Evolutionary conservation across 352 stramenopile species (phyloP).

Genomic region (Globisporangium perplexum): DNA sequence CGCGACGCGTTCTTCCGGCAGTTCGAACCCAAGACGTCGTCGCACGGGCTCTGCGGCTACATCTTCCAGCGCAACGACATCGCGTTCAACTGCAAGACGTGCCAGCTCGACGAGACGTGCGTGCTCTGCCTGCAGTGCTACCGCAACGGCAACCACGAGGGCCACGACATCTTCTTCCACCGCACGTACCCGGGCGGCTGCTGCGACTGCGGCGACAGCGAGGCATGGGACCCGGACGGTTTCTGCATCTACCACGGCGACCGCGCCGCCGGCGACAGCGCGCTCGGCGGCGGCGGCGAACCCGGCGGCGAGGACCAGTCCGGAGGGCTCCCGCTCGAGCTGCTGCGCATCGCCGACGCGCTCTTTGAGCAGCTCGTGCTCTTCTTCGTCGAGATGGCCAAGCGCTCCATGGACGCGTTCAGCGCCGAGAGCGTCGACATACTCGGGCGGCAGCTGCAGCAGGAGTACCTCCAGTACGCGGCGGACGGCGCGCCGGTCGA

Average conservation of each 20-base stretch:
- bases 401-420: conserved; percentile 65
- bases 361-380: conserved; percentile 70
- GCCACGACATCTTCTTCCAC: conserved; percentile 91
- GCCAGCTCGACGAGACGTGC: conserved; percentile 96
- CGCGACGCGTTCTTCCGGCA: conserved; percentile 53
- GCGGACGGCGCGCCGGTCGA: conserved; percentile 9
- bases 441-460: conserved; percentile 27
- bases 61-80: conserved; percentile 97
- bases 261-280: conserved; percentile 16
- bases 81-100: conserved; percentile 98
- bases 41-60: conserved; percentile 89
- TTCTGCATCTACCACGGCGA: conserved; percentile 92
- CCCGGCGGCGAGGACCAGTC: not conserved
- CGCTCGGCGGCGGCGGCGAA: conserved; percentile 3
- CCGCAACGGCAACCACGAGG: conserved; percentile 91
- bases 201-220: conserved; percentile 98
- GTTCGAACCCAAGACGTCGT: conserved; percentile 49
- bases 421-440: conserved; percentile 49
- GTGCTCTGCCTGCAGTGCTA: conserved; percentile 97
- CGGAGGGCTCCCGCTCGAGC: conserved; percentile 20
- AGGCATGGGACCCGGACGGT: conserved; percentile 94
- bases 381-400: conserved; percentile 71
- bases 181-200: conserved; percentile 78
- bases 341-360: conserved; percentile 49
- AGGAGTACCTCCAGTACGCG: conserved; percentile 12